Percentiles rank a stretch among this genome's conserved stretches.
Evolutionary conservation across 192 early-diverging fungal species (phyloP).

Genomic region (Mortierella antarctica): DNA sequence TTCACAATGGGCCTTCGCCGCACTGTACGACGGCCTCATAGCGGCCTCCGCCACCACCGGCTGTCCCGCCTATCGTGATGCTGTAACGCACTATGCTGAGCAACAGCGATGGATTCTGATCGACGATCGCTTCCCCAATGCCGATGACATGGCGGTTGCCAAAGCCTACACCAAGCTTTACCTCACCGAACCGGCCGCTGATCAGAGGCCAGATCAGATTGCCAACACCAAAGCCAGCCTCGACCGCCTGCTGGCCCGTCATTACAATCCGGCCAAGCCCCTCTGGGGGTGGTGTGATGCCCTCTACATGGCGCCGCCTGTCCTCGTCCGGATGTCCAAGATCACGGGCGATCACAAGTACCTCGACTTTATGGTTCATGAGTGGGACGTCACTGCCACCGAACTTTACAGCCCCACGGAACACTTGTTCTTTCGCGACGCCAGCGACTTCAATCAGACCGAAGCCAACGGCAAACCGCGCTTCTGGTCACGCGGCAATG

Average conservation of each 20-base stretch:
- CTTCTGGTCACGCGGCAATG: too few species aligned
- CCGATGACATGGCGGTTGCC: constrained; percentile 10
- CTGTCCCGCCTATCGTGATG: constrained; percentile 5
- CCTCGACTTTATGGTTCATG: too few species aligned
- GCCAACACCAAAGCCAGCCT: constrained; percentile 17
- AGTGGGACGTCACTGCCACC: too few species aligned
- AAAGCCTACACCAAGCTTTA: constrained; percentile 12
- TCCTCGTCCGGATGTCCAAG: too few species aligned
- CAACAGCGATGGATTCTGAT: constrained; percentile 11
- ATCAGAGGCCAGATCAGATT: constrained; percentile 11
- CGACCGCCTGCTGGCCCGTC: constrained; percentile 14
- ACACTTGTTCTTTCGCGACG: too few species aligned
- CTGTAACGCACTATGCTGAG: constrained; percentile 12
- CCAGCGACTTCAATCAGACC: too few species aligned
- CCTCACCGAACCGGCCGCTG: constrained; percentile 2
- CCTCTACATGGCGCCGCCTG: not conserved
- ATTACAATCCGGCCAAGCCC: constrained; percentile 2
- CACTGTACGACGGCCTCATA: constrained; percentile 16
- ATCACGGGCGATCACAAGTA: too few species aligned
- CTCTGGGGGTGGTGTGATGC: constrained; percentile 17
- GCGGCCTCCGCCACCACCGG: constrained; percentile 11
- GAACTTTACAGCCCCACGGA: too few species aligned
- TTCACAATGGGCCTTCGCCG: constrained; percentile 10
- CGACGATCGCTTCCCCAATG: constrained; percentile 13
- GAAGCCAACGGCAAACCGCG: too few species aligned